Evolutionary conservation across 2,329 filamentous ascomycete species (phyloP), one percentile per base, ranked within the genome.

Genomic region (Alternaria sp.): DNA sequence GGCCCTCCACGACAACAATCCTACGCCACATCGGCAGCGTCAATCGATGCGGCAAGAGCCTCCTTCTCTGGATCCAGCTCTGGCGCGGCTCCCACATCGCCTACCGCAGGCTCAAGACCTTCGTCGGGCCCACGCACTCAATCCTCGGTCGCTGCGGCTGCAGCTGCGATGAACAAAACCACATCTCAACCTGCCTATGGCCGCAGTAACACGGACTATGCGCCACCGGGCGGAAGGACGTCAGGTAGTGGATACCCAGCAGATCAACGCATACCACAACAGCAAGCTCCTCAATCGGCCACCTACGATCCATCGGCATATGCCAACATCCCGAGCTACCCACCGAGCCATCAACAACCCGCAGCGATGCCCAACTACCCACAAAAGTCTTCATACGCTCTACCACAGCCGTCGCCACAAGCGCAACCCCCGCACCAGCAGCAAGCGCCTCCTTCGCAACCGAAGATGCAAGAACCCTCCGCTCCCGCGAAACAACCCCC

Each of bases 221-320:
- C 76, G 50, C 70, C 78, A 12, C 60, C 71, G 53, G 68, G 73
- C 47, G 66, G 70, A 43, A 71, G 78, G 53, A 71, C 73, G 18
- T 78, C 79, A 12, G 77, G 75, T 28, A 71, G 71, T 25, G 75
- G 75, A 7, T 80, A 81, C 64, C 69, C 77, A n/a, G 73, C 79
- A 66, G 82, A 82, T 54, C 78, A 79, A 57, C 80, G 80, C 57
- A 64, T 77, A 45, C 75, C 77, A 28, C 81, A 81, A 56, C 75
- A 80, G 55, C 83, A 81, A 60, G 82, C 80, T 51, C 82, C 84
- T 21, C 78, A 81, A 62, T 84, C 86, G 69, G 84, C 88, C 44
- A 88, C 88, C 70, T 96, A 96, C 78, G 92, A 96, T 76, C 92
- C 92, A 26, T 88, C 88, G 23, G 90, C 90, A 67, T 96, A 94